Conservation (phyloP, 305 asterid species). For the Fraxinus baroniana region DNA sequence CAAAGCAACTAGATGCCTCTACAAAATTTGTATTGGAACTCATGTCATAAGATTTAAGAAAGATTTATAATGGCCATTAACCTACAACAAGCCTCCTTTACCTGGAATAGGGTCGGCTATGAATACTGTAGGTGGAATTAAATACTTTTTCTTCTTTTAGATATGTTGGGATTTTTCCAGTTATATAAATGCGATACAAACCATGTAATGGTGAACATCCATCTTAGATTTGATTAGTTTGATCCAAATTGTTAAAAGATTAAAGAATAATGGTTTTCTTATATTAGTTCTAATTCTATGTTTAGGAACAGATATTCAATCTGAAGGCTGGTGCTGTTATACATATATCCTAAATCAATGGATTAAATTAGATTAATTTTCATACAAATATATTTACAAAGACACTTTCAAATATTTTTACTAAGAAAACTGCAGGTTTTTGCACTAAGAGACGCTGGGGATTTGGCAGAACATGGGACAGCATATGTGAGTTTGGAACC, state of each 20-base stretch:
- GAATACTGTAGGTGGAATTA: not conserved
- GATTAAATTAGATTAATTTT: not conserved
- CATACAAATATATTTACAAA: slow-evolving; percentile 6
- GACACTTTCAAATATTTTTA: slow-evolving; percentile 7
- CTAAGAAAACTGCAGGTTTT: slow-evolving; percentile 54
- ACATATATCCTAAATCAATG: not conserved
- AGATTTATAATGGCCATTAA: not conserved
- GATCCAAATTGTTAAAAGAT: not conserved
- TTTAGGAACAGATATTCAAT: not conserved
- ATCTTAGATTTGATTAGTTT: not conserved
- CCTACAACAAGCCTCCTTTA: not conserved
- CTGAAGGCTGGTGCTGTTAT: not conserved
- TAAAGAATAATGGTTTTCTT: not conserved
- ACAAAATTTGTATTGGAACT: not conserved
- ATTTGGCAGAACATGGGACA: slow-evolving; percentile 71
- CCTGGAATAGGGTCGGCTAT: not conserved
- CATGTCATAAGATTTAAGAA: not conserved
- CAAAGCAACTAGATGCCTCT: not conserved
- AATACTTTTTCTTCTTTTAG: not conserved
- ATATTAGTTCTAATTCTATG: not conserved
- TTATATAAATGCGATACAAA: not conserved
- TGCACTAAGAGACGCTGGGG: slow-evolving; percentile 91
- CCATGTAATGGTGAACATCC: not conserved
- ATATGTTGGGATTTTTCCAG: not conserved
- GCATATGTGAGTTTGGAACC: slow-evolving; percentile 96